phyloP scores from a whole-genome alignment of 768 basidiomycete species.

The Rhodosporidiobolus odoratus region DNA sequence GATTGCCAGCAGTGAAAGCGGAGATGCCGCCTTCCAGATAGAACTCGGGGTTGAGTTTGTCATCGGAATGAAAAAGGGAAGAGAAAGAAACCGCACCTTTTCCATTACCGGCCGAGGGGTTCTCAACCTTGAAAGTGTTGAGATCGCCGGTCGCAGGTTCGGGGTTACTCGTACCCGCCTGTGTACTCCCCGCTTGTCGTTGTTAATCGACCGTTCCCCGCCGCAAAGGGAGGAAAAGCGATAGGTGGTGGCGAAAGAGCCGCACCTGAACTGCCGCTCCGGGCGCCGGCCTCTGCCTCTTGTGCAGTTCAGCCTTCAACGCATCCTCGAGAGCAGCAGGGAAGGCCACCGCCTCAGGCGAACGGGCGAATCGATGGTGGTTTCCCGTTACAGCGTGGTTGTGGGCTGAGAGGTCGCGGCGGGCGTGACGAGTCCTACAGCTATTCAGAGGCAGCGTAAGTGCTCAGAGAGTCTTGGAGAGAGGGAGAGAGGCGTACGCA shows the following conservation, averaged over 20 bases:
- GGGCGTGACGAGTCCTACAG: background rate
- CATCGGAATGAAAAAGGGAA: background rate
- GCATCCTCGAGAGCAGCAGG: too few relatives aligned
- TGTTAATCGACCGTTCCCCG: background rate
- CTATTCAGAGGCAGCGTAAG: background rate
- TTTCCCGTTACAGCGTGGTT: background rate
- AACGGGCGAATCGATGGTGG: background rate
- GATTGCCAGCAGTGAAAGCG: background rate
- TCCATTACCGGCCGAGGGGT: background rate
- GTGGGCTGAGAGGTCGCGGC: background rate
- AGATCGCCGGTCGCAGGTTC: background rate
- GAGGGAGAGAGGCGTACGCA: background rate
- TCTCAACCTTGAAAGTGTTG: background rate
- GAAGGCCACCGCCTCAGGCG: too few relatives aligned
- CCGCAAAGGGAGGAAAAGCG: background rate
- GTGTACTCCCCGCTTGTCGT: background rate
- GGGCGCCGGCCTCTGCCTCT: too few relatives aligned
- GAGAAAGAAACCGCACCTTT: background rate
- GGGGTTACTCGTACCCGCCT: conserved; percentile 1
- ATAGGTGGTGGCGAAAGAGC: background rate
- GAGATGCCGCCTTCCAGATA: background rate
- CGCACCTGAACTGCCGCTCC: background rate
- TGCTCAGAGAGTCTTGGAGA: background rate
- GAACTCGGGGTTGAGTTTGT: background rate
- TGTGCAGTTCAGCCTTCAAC: too few relatives aligned